A percentile compares a stretch with the other conserved stretches of the same genome.
These are phyloP conservation scores for Amauroascus verrucosus DNA, from an alignment of 2,329 filamentous ascomycete genomes.

Conservation along the genomic window DNA sequence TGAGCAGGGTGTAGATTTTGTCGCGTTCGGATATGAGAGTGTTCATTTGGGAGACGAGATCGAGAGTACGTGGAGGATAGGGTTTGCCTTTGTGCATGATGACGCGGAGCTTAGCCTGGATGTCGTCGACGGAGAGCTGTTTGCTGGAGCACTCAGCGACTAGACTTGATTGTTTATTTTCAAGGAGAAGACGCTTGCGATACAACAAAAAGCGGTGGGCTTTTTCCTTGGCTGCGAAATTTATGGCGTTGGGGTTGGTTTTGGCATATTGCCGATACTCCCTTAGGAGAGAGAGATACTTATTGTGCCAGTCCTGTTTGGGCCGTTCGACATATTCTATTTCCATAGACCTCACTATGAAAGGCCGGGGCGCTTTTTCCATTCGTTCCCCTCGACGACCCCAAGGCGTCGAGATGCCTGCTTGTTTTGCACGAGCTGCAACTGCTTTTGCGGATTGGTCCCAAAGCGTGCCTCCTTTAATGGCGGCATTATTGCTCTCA, in stretches of 20 bases:
- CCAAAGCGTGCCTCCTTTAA: conserved; percentile 22
- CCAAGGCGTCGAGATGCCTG: conserved; percentile 24
- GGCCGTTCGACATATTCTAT: conserved; percentile 30
- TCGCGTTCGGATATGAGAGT: background rate
- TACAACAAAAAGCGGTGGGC: conserved; percentile 13
- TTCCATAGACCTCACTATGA: conserved; percentile 14
- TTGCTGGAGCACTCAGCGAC: conserved; percentile 15
- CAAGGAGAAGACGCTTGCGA: conserved; percentile 19
- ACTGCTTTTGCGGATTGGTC: conserved; percentile 22
- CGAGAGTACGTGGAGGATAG: background rate
- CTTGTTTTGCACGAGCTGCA: conserved; percentile 23
- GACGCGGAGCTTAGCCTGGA: conserved; percentile 12
- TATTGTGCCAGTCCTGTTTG: conserved; percentile 29
- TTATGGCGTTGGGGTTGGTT: background rate
- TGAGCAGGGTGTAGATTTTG: background rate
- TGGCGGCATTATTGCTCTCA: conserved; percentile 17
- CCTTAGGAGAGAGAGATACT: conserved; percentile 28
- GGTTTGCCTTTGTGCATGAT: conserved; percentile 6
- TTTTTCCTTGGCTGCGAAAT: conserved; percentile 5
- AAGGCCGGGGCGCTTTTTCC: conserved; percentile 20
- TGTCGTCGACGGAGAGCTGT: conserved; percentile 23
- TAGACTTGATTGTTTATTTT: conserved; percentile 20
- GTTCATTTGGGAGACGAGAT: background rate
- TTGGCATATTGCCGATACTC: conserved; percentile 11
- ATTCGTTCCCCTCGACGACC: conserved; percentile 22